Conservation (phyloP, 129 eudicot genomes). For the Dittrichia graveolens region DNA sequence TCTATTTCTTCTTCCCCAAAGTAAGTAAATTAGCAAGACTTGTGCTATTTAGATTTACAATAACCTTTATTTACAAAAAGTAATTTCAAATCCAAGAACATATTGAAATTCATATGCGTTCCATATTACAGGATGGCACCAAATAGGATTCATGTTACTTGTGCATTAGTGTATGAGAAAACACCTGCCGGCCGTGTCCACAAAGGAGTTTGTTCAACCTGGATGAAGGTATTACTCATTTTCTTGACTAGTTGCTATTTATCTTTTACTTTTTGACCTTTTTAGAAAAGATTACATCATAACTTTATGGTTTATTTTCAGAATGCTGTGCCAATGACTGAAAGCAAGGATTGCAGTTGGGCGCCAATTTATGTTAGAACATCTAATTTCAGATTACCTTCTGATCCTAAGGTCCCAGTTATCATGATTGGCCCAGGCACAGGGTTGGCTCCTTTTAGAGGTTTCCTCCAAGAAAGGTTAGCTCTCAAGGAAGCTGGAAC, state of each 20-base stretch:
- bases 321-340: slow-evolving; percentile 82
- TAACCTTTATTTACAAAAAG: background rate
- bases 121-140: slow-evolving; percentile 67
- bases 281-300: background rate
- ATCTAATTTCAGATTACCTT: slow-evolving; percentile 92
- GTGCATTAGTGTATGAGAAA: slow-evolving; percentile 90
- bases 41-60: background rate
- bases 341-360: slow-evolving; percentile 74
- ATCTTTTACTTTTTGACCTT: background rate
- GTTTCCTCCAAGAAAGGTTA: slow-evolving; percentile 91
- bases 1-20: slow-evolving; percentile 95
- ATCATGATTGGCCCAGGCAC: slow-evolving; percentile 99
- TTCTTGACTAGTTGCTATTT: background rate
- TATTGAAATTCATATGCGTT: background rate
- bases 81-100: background rate
- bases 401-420: slow-evolving; percentile 76
- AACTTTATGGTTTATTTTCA: slow-evolving; percentile 35
- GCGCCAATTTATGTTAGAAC: slow-evolving; percentile 86
- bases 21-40: slow-evolving; percentile 35
- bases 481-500: slow-evolving; percentile 87
- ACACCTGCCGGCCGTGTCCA: slow-evolving; percentile 86
- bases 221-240: slow-evolving; percentile 82
- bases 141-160: slow-evolving; percentile 89
- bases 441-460: slow-evolving; percentile 98
- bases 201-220: slow-evolving; percentile 95